Evolutionary conservation across 495 filamentous ascomycete genomes (phyloP).

Genomic region (Aspergillus funiculosus): DNA sequence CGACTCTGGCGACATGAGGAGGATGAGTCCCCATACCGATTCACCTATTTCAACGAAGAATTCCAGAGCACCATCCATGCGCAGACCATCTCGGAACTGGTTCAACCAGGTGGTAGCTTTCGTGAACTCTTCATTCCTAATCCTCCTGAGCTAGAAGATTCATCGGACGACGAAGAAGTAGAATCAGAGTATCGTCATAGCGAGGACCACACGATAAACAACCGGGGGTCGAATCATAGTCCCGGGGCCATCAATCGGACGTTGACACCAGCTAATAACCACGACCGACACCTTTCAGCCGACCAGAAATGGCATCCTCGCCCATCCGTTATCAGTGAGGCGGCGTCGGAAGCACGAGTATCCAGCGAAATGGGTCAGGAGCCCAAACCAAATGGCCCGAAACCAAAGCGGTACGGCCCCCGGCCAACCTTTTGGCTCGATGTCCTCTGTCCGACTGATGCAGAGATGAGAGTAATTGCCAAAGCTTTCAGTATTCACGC

Average conservation of each 20-base stretch:
- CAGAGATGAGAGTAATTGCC: constrained; percentile 85
- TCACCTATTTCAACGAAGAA: constrained; percentile 98
- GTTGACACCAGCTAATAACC: constrained; percentile 6
- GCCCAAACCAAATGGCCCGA: constrained; percentile 25
- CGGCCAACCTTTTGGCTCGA: constrained; percentile 96
- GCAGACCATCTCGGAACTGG: constrained; percentile 85
- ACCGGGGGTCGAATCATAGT: constrained; percentile 1
- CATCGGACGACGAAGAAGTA: constrained; percentile 61
- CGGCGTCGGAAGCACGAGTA: constrained; percentile 25
- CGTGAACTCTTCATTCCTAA: constrained; percentile 78
- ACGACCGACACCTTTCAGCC: constrained; percentile 2
- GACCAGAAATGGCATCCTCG: constrained; percentile 15
- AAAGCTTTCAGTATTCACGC: constrained; percentile 95
- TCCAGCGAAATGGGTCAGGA: constrained; percentile 19
- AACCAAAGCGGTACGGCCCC: constrained; percentile 70
- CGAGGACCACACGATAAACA: constrained; percentile 20
- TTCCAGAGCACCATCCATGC: constrained; percentile 91
- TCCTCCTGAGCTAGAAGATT: constrained; percentile 56
- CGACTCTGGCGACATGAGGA: constrained; percentile 76
- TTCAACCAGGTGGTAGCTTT: constrained; percentile 79
- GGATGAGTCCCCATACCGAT: constrained; percentile 88
- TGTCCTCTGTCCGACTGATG: constrained; percentile 80
- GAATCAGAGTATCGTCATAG: constrained; percentile 41
- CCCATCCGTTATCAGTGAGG: constrained; percentile 32
- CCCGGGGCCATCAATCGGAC: constrained; percentile 6